These are phyloP conservation scores for Bipolaris victoriae DNA, from an alignment of 2,329 filamentous ascomycete genomes.

Conservation along the genomic window DNA sequence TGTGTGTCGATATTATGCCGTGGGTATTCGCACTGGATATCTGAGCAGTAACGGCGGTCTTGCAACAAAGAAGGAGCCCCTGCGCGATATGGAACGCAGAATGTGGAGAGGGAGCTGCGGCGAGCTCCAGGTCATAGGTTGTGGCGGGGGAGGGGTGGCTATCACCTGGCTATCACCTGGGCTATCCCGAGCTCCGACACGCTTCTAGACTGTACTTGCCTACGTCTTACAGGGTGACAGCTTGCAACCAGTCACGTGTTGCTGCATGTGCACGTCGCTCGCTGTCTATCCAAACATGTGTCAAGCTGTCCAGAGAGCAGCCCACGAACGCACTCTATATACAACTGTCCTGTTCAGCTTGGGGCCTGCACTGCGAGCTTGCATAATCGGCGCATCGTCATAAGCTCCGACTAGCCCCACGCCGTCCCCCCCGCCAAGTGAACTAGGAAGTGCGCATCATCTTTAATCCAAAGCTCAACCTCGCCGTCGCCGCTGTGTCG, in stretches of 20 bases:
- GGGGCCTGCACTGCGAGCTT: neutral
- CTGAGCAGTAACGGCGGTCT: neutral
- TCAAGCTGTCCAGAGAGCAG: too few relatives aligned
- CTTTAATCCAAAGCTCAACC: slow-evolving; percentile 3
- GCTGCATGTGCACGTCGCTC: too few relatives aligned
- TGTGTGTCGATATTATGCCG: slow-evolving; percentile 9
- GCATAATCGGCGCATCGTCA: slow-evolving; percentile 9
- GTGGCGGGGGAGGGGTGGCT: slow-evolving; percentile 16
- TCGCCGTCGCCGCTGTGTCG: neutral
- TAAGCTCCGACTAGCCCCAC: slow-evolving; percentile 14
- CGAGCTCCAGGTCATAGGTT: slow-evolving; percentile 15
- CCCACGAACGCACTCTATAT: too few relatives aligned
- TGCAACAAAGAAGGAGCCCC: neutral
- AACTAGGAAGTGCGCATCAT: slow-evolving; percentile 14
- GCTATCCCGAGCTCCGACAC: slow-evolving; percentile 4
- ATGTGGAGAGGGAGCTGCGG: neutral
- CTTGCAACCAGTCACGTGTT: neutral
- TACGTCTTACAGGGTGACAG: neutral
- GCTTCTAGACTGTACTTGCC: neutral
- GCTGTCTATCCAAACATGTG: too few relatives aligned
- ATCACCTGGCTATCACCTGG: slow-evolving; percentile 14
- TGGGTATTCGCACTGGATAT: neutral
- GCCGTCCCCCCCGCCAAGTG: slow-evolving; percentile 6
- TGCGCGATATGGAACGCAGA: neutral
- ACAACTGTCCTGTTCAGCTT: too few relatives aligned